Percentiles rank a stretch among this genome's conserved stretches.
Evolutionary conservation across 2,329 filamentous ascomycete genomes (phyloP).

Genomic region (Laburnicola sp.): DNA sequence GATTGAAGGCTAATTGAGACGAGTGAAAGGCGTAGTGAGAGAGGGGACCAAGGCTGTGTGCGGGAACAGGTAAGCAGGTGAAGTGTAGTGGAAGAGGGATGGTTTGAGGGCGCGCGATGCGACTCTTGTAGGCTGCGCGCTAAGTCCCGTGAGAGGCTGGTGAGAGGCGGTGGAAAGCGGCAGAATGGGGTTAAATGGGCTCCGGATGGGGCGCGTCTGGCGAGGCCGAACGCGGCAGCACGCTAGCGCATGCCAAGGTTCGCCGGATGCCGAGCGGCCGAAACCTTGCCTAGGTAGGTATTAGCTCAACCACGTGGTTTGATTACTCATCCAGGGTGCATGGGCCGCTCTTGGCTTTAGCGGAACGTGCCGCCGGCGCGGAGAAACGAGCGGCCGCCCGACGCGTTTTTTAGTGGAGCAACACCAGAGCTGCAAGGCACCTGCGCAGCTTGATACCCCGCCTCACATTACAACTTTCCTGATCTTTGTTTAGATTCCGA

Average conservation of each 20-base stretch:
- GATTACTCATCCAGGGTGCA: background rate
- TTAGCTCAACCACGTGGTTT: background rate
- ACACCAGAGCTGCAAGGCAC: constrained; percentile 27
- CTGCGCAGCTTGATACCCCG: constrained; percentile 31
- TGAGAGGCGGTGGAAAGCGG: constrained; percentile 23
- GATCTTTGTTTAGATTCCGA: constrained; percentile 16
- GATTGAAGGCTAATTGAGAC: constrained; percentile 21
- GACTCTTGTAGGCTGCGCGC: constrained; percentile 42
- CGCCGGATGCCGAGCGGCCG: background rate
- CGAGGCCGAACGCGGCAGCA: constrained; percentile 19
- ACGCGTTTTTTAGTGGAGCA: constrained; percentile 36
- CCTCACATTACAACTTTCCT: constrained; percentile 20
- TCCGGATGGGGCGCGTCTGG: constrained; percentile 12
- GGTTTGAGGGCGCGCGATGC: constrained; percentile 37
- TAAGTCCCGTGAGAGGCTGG: constrained; percentile 42
- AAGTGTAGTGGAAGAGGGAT: constrained; percentile 42
- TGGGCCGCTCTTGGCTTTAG: background rate
- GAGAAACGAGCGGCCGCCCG: constrained; percentile 17
- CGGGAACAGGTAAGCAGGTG: constrained; percentile 26
- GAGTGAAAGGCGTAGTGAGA: constrained; percentile 12
- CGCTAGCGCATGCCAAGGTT: background rate
- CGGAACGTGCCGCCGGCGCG: constrained; percentile 1
- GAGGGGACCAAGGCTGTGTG: constrained; percentile 21
- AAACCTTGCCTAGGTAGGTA: background rate
- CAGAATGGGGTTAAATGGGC: constrained; percentile 26